phyloP scores from a whole-genome alignment of 2,329 filamentous ascomycete genomes.

The Cadophora gregata region DNA sequence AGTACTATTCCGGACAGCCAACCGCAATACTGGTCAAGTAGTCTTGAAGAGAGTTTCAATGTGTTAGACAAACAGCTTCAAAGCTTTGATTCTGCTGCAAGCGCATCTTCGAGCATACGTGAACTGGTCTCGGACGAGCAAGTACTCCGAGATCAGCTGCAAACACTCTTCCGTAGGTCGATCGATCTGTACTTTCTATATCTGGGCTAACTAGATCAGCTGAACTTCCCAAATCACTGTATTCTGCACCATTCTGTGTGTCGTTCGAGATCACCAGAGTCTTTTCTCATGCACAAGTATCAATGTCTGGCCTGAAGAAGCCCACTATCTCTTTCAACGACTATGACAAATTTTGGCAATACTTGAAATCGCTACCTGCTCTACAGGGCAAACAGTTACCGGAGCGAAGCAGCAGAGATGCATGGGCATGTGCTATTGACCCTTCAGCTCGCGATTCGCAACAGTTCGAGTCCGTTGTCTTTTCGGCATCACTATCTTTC shows the following conservation, averaged over 20 bases:
- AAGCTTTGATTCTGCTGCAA: neutral
- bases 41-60: neutral
- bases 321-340: conserved; percentile 47
- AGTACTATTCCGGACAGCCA: no score
- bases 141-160: neutral
- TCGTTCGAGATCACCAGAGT: conserved; percentile 43
- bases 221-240: conserved; percentile 34
- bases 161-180: neutral
- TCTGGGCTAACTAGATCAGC: neutral
- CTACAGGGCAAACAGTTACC: conserved; percentile 56
- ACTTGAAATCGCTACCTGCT: conserved; percentile 47
- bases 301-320: conserved; percentile 31
- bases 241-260: conserved; percentile 30
- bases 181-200: neutral
- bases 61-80: neutral
- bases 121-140: neutral
- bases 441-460: neutral
- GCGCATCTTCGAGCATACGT: neutral
- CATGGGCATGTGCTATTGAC: conserved; percentile 48
- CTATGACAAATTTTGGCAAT: conserved; percentile 51
- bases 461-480: conserved; percentile 46
- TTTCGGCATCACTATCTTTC: conserved; percentile 51
- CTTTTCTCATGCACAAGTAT: conserved; percentile 36
- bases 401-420: conserved; percentile 48
- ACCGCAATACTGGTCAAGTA: neutral